A percentile compares a stretch with the other conserved stretches of the same genome.
Evolutionary conservation across 352 stramenopile genomes (phyloP).

Genomic region (Blastocystis sp.): DNA sequence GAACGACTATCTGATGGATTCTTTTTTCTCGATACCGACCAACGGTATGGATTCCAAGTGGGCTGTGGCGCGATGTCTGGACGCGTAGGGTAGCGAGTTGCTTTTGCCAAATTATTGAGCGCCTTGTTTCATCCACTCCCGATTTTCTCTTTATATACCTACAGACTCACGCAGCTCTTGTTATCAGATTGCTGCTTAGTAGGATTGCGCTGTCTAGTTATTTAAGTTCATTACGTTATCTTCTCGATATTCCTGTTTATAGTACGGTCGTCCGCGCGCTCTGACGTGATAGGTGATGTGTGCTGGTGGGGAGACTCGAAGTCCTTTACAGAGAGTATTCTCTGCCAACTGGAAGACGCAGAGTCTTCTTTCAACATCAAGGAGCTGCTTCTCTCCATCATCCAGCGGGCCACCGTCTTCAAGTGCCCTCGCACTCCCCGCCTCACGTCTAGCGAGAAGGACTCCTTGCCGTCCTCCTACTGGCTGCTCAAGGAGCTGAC

Average conservation of each 20-base stretch:
- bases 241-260: conserved; percentile 32
- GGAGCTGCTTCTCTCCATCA: conserved; percentile 52
- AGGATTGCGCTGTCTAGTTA: conserved; percentile 53
- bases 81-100: conserved; percentile 20
- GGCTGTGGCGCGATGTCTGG: neutral
- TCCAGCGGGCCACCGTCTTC: conserved; percentile 37
- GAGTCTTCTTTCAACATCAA: conserved; percentile 47
- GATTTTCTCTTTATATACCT: conserved; percentile 38
- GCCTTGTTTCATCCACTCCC: conserved; percentile 29
- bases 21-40: conserved; percentile 46
- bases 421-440: neutral
- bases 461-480: neutral
- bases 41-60: neutral
- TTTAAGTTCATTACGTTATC: conserved; percentile 50
- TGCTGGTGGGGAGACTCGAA: conserved; percentile 60
- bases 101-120: conserved; percentile 53
- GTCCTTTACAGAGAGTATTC: neutral
- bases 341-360: neutral
- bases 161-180: neutral
- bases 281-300: neutral
- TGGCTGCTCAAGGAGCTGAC: conserved; percentile 3
- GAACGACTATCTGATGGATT: conserved; percentile 59
- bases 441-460: conserved; percentile 8
- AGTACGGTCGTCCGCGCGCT: neutral
- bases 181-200: conserved; percentile 9